Percentiles rank a stretch among this genome's conserved stretches.
phyloP scores from a whole-genome alignment of 2,329 filamentous ascomycete species.

The Stemphylium lycopersici region DNA sequence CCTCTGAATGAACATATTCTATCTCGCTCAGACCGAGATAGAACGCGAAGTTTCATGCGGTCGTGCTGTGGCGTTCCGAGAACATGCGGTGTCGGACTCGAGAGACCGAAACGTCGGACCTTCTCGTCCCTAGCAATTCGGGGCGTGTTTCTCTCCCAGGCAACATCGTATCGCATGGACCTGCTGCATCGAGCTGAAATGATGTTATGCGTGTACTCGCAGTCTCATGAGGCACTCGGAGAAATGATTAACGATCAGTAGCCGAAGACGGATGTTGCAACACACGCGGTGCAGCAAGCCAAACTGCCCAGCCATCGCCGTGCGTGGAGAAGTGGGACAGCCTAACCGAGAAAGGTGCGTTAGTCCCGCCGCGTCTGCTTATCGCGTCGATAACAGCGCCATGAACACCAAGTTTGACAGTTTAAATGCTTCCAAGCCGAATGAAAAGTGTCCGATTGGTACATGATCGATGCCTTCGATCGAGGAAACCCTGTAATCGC shows the following conservation, averaged over 20 bases:
- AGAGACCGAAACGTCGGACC: constrained; percentile 4
- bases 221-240: neutral
- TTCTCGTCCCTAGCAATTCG: neutral
- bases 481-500: neutral
- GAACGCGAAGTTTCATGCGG: neutral
- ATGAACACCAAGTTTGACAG: constrained; percentile 8
- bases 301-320: constrained; percentile 5
- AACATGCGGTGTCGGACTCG: neutral
- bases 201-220: neutral
- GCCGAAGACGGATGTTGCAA: constrained; percentile 9
- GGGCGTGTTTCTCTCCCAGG: neutral
- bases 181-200: neutral
- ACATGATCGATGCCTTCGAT: neutral
- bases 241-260: neutral
- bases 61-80: neutral
- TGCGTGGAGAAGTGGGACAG: constrained; percentile 17
- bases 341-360: constrained; percentile 11
- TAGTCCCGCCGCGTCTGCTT: constrained; percentile 15
- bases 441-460: constrained; percentile 7
- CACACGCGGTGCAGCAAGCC: constrained; percentile 14
- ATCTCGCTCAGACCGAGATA: too few species aligned
- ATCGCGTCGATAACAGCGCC: constrained; percentile 17
- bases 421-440: constrained; percentile 1
- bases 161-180: neutral
- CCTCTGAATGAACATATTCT: too few species aligned